Evolutionary conservation across 345 rosid genomes (phyloP), one percentile per base, ranked within the genome.

Genomic region (Sonneratia caseolaris): DNA sequence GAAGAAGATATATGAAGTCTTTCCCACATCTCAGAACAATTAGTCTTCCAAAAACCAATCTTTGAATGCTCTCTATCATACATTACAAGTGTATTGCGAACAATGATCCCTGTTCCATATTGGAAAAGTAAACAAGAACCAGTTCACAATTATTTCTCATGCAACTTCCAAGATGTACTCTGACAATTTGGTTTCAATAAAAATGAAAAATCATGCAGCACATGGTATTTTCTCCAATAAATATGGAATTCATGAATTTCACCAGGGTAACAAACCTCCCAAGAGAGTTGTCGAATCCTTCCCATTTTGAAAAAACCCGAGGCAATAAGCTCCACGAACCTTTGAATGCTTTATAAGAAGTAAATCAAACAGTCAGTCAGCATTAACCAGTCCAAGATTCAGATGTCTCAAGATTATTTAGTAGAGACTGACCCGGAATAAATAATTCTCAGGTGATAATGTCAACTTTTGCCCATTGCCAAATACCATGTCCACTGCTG

Each of bases 21-120:
- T 82, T 86, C 88, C 83, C 93, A 90, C 73, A 95, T 76, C 81
- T 89, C 89, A 1, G 97, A 91, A 78, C 99, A 95, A 75, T 95
- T 92, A 27, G 99, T 95, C 86, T 93, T 95, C 99, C 97, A 90
- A 72, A 95, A 95, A 42, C 99, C 99, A 69, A 92, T 83, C 77
- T 83, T 89, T 38, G 89, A 83, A 79, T 89, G 83, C 76, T 86
- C 90, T 32, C 97, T 91, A 73, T 95, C 97, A 82, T 95, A 95
- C 72, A 82, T 80, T 40, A 92, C 97, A 75, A 95, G 88, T 47
- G 97, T 92, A 72, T 95, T 95, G 70, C 97, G 96, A 32, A 89
- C 91, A 69, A 89, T 61, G 22, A 95, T 95, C 72, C 97, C 98
- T 91, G 78, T 79, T 73, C 53, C 65, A 55, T 51, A 74, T 27